Conservation (phyloP, 352 stramenopile species). For the Aphanomyces invadans region DNA sequence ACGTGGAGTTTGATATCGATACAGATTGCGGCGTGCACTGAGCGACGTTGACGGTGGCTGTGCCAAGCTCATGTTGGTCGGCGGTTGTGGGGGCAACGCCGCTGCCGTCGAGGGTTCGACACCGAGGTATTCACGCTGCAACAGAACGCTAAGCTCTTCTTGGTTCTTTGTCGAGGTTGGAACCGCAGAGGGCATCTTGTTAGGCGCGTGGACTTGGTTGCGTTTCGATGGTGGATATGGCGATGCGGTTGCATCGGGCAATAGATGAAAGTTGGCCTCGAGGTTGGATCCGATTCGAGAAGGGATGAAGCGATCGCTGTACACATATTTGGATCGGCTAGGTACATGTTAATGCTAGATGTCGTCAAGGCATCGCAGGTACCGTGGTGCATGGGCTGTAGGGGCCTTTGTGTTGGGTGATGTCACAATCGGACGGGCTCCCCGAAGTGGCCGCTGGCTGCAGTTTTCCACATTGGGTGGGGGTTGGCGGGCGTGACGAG, state of each 20-base stretch:
- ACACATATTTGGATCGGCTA: constrained; percentile 56
- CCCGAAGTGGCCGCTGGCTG: not conserved
- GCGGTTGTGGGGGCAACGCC: not conserved
- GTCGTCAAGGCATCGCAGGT: not conserved
- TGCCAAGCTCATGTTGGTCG: not conserved
- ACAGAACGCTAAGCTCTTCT: not conserved
- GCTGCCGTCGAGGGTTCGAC: not conserved
- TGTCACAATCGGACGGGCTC: not conserved
- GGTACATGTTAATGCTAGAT: not conserved
- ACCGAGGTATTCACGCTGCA: constrained; percentile 11
- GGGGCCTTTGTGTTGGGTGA: not conserved
- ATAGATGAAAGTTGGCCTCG: constrained; percentile 60
- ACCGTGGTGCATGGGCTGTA: not conserved
- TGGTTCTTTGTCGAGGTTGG: not conserved
- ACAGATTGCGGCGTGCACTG: not conserved
- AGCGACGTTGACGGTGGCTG: not conserved
- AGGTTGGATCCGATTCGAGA: constrained; percentile 62
- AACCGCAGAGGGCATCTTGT: not conserved
- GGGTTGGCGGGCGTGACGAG: not conserved
- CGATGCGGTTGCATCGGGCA: constrained; percentile 25
- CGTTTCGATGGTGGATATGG: constrained; percentile 32
- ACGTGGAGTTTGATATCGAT: not conserved
- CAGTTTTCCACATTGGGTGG: constrained; percentile 10
- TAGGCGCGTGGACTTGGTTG: not conserved
- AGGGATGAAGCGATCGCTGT: constrained; percentile 84